Conservation (phyloP, 2,329 filamentous ascomycete genomes). For the Emergomyces africanus region DNA sequence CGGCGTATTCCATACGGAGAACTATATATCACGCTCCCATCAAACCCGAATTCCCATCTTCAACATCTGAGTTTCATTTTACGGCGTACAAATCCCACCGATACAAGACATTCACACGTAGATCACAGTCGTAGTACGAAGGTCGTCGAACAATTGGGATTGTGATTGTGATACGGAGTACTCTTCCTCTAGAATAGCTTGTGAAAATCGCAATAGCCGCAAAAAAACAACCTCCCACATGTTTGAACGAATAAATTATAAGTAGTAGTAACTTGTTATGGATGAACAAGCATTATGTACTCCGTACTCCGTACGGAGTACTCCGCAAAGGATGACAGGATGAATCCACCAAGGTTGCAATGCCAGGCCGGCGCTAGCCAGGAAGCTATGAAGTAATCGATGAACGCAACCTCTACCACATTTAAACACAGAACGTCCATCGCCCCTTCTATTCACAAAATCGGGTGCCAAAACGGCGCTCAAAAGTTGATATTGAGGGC, state of each 20-base stretch:
- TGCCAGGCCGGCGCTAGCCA: background rate
- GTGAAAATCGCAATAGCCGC: background rate
- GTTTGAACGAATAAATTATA: no score
- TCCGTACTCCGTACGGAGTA: no score
- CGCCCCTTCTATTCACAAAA: background rate
- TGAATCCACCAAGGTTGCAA: background rate
- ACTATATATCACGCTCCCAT: no score
- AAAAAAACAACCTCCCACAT: background rate
- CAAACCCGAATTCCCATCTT: no score
- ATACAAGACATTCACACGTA: background rate
- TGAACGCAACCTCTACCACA: background rate
- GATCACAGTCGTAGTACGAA: background rate
- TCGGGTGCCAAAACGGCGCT: background rate
- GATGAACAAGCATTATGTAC: no score
- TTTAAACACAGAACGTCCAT: background rate
- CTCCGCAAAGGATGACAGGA: no score
- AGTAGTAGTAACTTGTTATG: no score
- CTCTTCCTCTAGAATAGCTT: background rate
- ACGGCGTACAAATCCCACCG: background rate
- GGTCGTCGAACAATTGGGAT: background rate
- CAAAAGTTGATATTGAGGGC: background rate
- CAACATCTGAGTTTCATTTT: no score
- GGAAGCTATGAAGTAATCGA: background rate
- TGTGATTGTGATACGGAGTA: no score
- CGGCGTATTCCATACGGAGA: background rate